Conservation (phyloP, 2,329 filamentous ascomycete genomes). For the Ophiocordyceps unilateralis region DNA sequence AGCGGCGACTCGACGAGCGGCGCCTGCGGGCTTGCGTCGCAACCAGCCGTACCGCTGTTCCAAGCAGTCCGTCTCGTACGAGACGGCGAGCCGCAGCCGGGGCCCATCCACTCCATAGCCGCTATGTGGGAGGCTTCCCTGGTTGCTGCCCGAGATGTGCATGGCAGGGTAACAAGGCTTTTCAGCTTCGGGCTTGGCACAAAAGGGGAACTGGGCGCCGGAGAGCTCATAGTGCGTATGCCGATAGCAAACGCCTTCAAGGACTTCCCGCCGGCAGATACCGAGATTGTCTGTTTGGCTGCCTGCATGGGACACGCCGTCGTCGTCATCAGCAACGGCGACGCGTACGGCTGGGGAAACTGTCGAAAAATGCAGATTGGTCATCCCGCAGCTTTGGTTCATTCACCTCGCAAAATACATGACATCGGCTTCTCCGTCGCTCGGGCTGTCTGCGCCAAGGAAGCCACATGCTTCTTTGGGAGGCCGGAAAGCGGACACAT, state of each 20-base stretch:
- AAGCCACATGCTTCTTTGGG: slow-evolving; percentile 64
- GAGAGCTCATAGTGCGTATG: slow-evolving; percentile 30
- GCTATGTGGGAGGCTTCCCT: slow-evolving; percentile 69
- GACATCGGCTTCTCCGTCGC: slow-evolving; percentile 42
- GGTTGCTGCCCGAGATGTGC: slow-evolving; percentile 31
- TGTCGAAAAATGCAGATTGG: slow-evolving; percentile 76
- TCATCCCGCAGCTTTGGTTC: slow-evolving; percentile 31
- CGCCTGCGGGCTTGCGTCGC: slow-evolving; percentile 30
- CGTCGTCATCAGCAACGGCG: slow-evolving; percentile 54
- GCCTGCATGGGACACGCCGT: slow-evolving; percentile 68
- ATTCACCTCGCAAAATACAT: slow-evolving; percentile 43
- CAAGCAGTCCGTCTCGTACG: slow-evolving; percentile 18
- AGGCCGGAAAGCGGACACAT: slow-evolving; percentile 38
- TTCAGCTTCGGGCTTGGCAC: slow-evolving; percentile 48
- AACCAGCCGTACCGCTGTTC: slow-evolving; percentile 18
- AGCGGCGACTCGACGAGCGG: slow-evolving; percentile 42
- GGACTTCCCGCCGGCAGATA: slow-evolving; percentile 45
- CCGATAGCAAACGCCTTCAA: slow-evolving; percentile 30
- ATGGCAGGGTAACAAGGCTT: slow-evolving; percentile 28
- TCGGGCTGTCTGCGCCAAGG: slow-evolving; percentile 60
- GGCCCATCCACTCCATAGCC: slow-evolving; percentile 28
- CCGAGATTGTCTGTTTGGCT: slow-evolving; percentile 44
- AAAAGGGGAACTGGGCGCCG: slow-evolving; percentile 59
- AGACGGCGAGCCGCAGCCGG: slow-evolving; percentile 11
- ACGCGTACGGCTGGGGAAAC: slow-evolving; percentile 78